Base-by-base conservation (phyloP, 2,329 filamentous ascomycete species). In the Ascocoryne sarcoides region DNA sequence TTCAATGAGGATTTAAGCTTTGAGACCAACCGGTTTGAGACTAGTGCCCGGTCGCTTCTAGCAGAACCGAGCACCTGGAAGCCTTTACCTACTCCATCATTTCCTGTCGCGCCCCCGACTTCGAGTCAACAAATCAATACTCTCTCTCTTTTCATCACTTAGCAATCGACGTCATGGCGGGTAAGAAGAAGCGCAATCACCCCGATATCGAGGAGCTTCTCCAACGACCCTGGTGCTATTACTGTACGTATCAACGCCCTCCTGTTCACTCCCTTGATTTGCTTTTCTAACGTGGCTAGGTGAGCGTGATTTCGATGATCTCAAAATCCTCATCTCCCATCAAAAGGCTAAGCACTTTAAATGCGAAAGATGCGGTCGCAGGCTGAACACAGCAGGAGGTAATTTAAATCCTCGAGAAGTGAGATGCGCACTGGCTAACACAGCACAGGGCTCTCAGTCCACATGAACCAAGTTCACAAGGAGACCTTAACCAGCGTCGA, bases 261-360 rank as follows among this genome's bases (percentile, higher is more conserved):
- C 23, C 12, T 26, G 23, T 7, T 19, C 19, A 19, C 16, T 30
- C n/a, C 23, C 19, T 28, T 28, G 33, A 38, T 40, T 36, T 23
- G 19, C 23, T n/a, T n/a, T 37, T 35, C 44, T 36, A 32, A 34
- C 32, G 10, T 38, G 15, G 18, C 35, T 40, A 81, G 76, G 76
- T 65, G 92, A 98, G 66, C 84, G 90, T 67, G 90, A 96, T 66
- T 98, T 96, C 61, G 89, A 96, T 63, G 92, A 98, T 62, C 65
- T 95, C 34, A 95, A 95, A 70, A 88, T 96, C 53, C 79, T 98
- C 49, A 93, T 95, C 54, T 89, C 85, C 43, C 92, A 98, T 63
- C 92, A 96, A 60, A 96, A 95, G 62, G 89, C 90, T n/a, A 96
- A 96, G 66, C 92, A 98, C 64, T 96, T 95, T 73, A 95, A 95